These are phyloP conservation scores for Scheffersomyces quercinus DNA, from an alignment of 1,139 yeast species.

Conservation along the genomic window DNA sequence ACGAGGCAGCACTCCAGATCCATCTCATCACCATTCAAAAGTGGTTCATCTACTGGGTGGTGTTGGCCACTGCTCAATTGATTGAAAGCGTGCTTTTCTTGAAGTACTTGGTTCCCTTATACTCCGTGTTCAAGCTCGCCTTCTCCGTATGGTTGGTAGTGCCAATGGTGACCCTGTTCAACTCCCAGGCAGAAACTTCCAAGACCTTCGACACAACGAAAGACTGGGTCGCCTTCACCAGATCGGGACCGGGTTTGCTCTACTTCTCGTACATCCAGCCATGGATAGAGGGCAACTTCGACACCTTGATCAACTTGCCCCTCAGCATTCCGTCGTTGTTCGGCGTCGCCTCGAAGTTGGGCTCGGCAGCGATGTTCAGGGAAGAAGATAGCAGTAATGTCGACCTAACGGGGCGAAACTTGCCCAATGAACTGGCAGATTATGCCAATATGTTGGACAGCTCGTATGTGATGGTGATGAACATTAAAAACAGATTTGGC, in stretches of 20 bases:
- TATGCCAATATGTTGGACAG: conserved; percentile 9
- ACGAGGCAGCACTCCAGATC: conserved; percentile 17
- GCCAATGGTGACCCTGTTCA: conserved; percentile 33
- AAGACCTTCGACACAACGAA: conserved; percentile 11
- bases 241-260: conserved; percentile 39
- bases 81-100: conserved; percentile 35
- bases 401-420: not conserved
- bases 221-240: conserved; percentile 20
- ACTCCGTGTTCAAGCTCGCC: conserved; percentile 38
- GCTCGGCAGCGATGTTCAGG: not conserved
- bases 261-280: conserved; percentile 36
- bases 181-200: not conserved
- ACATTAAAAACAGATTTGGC: conserved; percentile 11
- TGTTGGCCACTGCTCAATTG: conserved; percentile 36
- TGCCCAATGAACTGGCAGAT: not conserved
- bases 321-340: not conserved
- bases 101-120: conserved; percentile 48
- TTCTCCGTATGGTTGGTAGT: conserved; percentile 54
- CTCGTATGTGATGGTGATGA: conserved; percentile 17
- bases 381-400: not conserved
- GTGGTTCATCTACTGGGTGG: conserved; percentile 63
- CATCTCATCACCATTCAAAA: conserved; percentile 49
- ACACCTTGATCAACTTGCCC: not conserved
- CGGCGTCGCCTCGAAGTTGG: not conserved
- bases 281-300: conserved; percentile 24